A percentile compares a stretch with the other conserved stretches of the same genome.
These are phyloP conservation scores for Monilinia vaccinii-corymbosi DNA, from an alignment of 2,329 filamentous ascomycete species.

Conservation along the genomic window DNA sequence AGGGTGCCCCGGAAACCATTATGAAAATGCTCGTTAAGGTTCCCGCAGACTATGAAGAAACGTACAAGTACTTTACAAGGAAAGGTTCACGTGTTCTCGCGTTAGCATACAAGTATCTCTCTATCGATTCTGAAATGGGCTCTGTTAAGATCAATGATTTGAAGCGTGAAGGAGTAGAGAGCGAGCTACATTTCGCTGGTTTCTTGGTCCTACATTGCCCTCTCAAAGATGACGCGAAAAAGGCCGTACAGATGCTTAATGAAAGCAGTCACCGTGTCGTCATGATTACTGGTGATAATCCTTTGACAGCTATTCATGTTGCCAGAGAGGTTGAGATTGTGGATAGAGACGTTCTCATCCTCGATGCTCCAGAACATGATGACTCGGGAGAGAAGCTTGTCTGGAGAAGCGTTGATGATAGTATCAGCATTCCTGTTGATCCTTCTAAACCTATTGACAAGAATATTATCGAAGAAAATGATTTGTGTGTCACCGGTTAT, in stretches of 20 bases:
- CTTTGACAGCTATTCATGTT: constrained; percentile 90
- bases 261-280: constrained; percentile 97
- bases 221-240: constrained; percentile 90
- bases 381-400: constrained; percentile 71
- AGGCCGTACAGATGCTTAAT: constrained; percentile 92
- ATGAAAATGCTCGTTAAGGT: constrained; percentile 80
- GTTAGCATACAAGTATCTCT: constrained; percentile 87
- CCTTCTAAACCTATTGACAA: constrained; percentile 70
- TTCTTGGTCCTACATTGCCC: constrained; percentile 94
- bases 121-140: constrained; percentile 71
- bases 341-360: constrained; percentile 85
- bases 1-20: constrained; percentile 96
- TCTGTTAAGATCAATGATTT: constrained; percentile 83
- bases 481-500: constrained; percentile 93
- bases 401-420: constrained; percentile 94
- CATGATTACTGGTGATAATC: constrained; percentile 99
- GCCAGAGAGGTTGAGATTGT: constrained; percentile 95
- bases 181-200: constrained; percentile 77
- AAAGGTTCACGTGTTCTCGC: constrained; percentile 92
- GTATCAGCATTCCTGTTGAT: constrained; percentile 75
- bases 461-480: constrained; percentile 74
- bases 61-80: constrained; percentile 94
- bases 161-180: constrained; percentile 86
- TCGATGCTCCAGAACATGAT: constrained; percentile 90
- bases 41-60: constrained; percentile 89